A percentile compares a stretch with the other conserved stretches of the same genome.
Evolutionary conservation across 2,329 filamentous ascomycete genomes (phyloP).

Genomic region (Pyrenochaeta sp.): DNA sequence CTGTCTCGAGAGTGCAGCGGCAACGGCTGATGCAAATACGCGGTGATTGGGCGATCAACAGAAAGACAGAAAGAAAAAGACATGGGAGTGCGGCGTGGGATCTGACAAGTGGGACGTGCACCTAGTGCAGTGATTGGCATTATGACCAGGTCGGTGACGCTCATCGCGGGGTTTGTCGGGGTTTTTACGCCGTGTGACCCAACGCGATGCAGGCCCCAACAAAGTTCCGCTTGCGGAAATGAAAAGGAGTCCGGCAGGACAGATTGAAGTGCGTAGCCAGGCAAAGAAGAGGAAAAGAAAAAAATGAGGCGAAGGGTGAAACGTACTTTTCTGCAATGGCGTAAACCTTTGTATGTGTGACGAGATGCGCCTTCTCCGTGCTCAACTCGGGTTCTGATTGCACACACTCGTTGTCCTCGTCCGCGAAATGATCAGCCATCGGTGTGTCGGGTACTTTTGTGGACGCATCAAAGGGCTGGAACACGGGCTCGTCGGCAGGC

Average conservation of each 20-base stretch:
- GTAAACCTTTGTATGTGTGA: slow-evolving; percentile 59
- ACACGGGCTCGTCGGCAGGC: slow-evolving; percentile 32
- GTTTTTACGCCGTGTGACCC: slow-evolving; percentile 30
- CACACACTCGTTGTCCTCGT: slow-evolving; percentile 40
- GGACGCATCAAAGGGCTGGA: slow-evolving; percentile 30
- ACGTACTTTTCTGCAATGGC: slow-evolving; percentile 60
- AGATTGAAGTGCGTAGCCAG: slow-evolving; percentile 20
- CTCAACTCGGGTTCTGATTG: slow-evolving; percentile 46
- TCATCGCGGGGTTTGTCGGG: slow-evolving; percentile 41
- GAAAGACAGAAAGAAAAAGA: slow-evolving; percentile 10
- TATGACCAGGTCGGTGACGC: slow-evolving; percentile 31
- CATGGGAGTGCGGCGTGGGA: slow-evolving; percentile 3
- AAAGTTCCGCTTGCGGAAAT: slow-evolving; percentile 16
- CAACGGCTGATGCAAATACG: slow-evolving; percentile 8
- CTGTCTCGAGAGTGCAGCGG: slow-evolving; percentile 18
- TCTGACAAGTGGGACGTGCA: slow-evolving; percentile 17
- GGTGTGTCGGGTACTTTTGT: slow-evolving; percentile 42
- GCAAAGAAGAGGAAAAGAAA: slow-evolving; percentile 15
- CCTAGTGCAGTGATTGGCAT: slow-evolving; percentile 32
- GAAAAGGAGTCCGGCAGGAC: slow-evolving; percentile 11
- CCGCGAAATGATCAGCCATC: slow-evolving; percentile 43
- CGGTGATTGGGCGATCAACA: slow-evolving; percentile 27
- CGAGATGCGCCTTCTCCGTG: slow-evolving; percentile 51
- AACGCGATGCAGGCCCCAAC: slow-evolving; percentile 26
- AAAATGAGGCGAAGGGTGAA: slow-evolving; percentile 18